A percentile compares a stretch with the other conserved stretches of the same genome.
Conservation (phyloP, 1,139 yeast species). For the Petasospora fabianii region DNA sequence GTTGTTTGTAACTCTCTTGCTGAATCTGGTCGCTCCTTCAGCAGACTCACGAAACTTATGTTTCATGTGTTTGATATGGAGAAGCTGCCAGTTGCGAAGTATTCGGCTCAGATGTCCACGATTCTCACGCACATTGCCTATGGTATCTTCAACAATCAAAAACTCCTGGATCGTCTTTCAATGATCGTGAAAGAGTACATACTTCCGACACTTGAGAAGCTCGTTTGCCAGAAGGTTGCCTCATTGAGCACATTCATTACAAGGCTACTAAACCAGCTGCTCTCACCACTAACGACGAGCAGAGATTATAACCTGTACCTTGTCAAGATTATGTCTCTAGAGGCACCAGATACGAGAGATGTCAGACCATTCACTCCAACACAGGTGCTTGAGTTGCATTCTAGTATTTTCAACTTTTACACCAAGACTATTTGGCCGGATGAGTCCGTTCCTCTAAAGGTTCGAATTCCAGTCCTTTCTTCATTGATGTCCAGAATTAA, state of each 20-base stretch:
- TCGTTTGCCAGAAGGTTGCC: constrained; percentile 2
- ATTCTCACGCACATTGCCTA: constrained; percentile 10
- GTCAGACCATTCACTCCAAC: constrained; percentile 12
- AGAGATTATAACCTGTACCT: constrained; percentile 7
- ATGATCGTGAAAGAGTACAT: neutral
- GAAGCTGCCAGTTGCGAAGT: neutral
- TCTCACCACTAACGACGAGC: neutral
- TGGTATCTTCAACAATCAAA: constrained; percentile 13
- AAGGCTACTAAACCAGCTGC: constrained; percentile 10
- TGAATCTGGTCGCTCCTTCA: neutral
- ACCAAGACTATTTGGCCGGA: constrained; percentile 12
- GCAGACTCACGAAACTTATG: constrained; percentile 4
- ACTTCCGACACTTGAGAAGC: constrained; percentile 3
- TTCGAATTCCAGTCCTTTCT: constrained; percentile 12
- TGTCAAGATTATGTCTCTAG: constrained; percentile 17
- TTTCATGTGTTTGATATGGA: constrained; percentile 7
- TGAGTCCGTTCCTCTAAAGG: constrained; percentile 1
- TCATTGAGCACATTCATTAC: neutral
- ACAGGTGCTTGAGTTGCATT: constrained; percentile 9
- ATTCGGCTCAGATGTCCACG: neutral
- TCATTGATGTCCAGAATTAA: constrained; percentile 13
- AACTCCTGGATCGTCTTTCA: neutral
- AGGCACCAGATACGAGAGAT: constrained; percentile 16
- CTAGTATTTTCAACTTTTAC: constrained; percentile 7
- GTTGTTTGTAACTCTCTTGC: constrained; percentile 9